A percentile compares a stretch with the other conserved stretches of the same genome.
Conservation (phyloP, 257 asterid species). For the Plantago elongata region DNA sequence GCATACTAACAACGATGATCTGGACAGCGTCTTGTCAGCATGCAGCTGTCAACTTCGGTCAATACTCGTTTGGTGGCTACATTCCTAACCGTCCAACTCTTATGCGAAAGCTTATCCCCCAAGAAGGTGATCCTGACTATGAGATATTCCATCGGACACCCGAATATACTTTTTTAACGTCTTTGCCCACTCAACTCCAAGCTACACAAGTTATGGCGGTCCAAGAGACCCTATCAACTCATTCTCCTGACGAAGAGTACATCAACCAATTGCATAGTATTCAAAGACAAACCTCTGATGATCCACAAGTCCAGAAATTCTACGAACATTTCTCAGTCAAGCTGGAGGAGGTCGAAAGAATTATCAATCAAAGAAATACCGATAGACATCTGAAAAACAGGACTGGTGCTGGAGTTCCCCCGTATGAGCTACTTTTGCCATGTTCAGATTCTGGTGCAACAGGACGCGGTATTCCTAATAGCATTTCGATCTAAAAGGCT, state of each 20-base stretch:
- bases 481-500: conserved; percentile 58
- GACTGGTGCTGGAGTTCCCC: conserved; percentile 87
- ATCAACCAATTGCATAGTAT: conserved; percentile 53
- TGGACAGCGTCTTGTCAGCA: conserved; percentile 91
- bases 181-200: conserved; percentile 83
- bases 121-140: conserved; percentile 43
- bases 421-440: conserved; percentile 72
- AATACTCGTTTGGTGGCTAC: conserved; percentile 82
- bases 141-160: conserved; percentile 65
- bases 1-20: conserved; percentile 63
- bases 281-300: conserved; percentile 46
- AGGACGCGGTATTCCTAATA: conserved; percentile 81
- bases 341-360: conserved; percentile 59
- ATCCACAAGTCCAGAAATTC: conserved; percentile 51
- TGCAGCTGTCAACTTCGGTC: conserved; percentile 89
- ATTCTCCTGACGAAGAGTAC: conserved; percentile 83
- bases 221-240: conserved; percentile 78
- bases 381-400: conserved; percentile 49
- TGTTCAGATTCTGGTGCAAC: conserved; percentile 71
- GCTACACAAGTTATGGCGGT: conserved; percentile 94
- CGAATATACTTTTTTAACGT: conserved; percentile 61
- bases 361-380: conserved; percentile 57
- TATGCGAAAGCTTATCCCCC: conserved; percentile 63
- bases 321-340: conserved; percentile 47
- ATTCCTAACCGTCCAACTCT: conserved; percentile 83